Conservation (phyloP, 495 filamentous ascomycete genomes). For the Penicillium goetzii region DNA sequence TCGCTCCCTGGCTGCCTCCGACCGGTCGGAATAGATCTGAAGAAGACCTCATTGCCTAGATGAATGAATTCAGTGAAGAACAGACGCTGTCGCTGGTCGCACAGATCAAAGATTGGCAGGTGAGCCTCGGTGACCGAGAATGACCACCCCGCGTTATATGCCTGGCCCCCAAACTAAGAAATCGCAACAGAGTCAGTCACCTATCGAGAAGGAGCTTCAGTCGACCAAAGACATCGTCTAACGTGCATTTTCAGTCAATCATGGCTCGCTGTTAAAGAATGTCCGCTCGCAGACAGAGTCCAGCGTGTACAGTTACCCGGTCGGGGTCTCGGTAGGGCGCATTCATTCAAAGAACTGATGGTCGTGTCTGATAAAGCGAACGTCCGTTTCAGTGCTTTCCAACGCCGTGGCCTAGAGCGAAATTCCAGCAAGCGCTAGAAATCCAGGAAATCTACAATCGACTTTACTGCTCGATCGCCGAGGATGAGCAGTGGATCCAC, state of each 20-base stretch:
- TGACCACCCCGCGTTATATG: background rate
- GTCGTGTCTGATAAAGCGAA: background rate
- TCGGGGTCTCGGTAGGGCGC: constrained; percentile 60
- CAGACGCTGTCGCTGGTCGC: constrained; percentile 11
- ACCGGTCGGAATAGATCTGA: background rate
- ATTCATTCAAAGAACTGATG: background rate
- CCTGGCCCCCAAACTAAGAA: background rate
- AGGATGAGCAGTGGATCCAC: constrained; percentile 72
- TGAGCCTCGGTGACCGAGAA: background rate
- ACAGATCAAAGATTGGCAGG: constrained; percentile 54
- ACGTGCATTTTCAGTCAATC: constrained; percentile 49
- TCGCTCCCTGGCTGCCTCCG: background rate
- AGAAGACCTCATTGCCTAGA: background rate
- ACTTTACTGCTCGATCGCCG: constrained; percentile 75
- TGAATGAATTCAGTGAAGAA: constrained; percentile 19
- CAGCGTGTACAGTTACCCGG: constrained; percentile 66
- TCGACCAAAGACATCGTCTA: background rate
- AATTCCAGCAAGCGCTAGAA: constrained; percentile 68
- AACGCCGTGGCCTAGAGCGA: constrained; percentile 71
- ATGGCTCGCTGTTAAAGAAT: constrained; percentile 76
- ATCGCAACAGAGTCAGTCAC: constrained; percentile 1
- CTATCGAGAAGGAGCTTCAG: background rate
- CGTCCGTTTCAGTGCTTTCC: constrained; percentile 56
- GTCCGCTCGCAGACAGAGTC: constrained; percentile 57
- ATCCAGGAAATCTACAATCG: constrained; percentile 79